Base-by-base conservation (phyloP, 23 red algal species). In the Gracilaria gracilis region DNA sequence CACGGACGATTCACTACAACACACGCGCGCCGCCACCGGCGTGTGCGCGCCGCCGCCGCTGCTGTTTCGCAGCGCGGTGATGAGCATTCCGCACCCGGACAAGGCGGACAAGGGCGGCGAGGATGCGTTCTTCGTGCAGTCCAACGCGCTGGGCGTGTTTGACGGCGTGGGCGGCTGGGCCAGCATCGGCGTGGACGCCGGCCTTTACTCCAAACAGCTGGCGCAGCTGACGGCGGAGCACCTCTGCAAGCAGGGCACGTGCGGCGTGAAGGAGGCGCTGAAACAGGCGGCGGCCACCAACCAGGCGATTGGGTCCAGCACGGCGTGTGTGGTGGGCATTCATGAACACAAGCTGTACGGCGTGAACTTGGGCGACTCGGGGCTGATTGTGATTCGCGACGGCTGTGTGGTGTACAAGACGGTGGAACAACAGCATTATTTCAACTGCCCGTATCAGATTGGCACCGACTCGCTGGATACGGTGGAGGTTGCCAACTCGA, bases 381-480 rank as follows among this genome's bases (percentile, higher is more conserved):
- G 88, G 39, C 50, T 96, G 33, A 59, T 92, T 62, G 80, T 96
- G 36, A 93, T 96, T 78, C 79, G 95, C 11, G 75, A 90, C 40
- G 83, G 83, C 1, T 24, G 28, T n/a, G 83, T 96, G 47, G 62
- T 96, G 21, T 96, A 72, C 59, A 49, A 48, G 27, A 96, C 95
- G 23, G 77, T 75, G 19, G 84, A 90, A 76, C 95, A 98, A 42
- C 95, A 98, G 84, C 88, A 92, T 84, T 86, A 86, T n/a, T 98
- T 98, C 46, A 98, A 98, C 77, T 98, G 77, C 75, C 95, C 95
- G 17, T 98, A 86, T 70, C 95, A 98, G 61, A 66, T 98, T 61
- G 84, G 93, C n/a, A 80, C 50, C 31, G 82, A 86, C 31, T 67
- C 66, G 50, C 32, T 79, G 21, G 91, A 93, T 47, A 85, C 91